Base-by-base conservation (phyloP, 768 basidiomycete species). In the Boletus rubroflammeus region DNA sequence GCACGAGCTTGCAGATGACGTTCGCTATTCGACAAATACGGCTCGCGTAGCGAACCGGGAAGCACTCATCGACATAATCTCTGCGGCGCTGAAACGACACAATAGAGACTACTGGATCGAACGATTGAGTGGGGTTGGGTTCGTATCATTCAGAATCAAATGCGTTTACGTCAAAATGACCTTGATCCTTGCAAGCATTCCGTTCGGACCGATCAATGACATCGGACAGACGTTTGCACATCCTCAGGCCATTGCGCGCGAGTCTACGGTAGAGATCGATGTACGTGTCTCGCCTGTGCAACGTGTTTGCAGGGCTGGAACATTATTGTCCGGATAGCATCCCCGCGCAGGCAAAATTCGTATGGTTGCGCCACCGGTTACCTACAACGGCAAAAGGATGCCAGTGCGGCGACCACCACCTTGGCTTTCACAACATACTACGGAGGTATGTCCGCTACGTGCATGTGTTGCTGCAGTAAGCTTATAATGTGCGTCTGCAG, bases 191-290 rank as follows among this genome's bases (percentile, higher is more conserved):
- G 19, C 32, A 43, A 90, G 88, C 11, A 83, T 93, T 25, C 90
- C 91, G 7, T 86, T 88, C 70, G 90, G 89, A 29, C 95, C 95
- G 17, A 96, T 98, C 74, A 97, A 97, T 68, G 87, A 91, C 61
- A 91, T 98, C 55, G 66, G 79, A 55, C 84, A 93, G 69, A 93
- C 95, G 3, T 98, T 97, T 64, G 81, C 83, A 32, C 95, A 97
- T 70, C 92, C 93, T 7, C 84, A 85, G 74, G 91, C 90, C 2
- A 64, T 85, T 38, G 93, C 93, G 28, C 80, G 95, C 46, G 75
- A 79, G 48, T 81, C 89, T 38, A 83, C 83, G 0, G 80, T 88
- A 26, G 90, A 93, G 62, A 80, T 96, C 47, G 82, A 93, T 59
- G 91, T 90, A 67, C 70, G 81, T 64, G 28, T 54, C 49, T 50